Conservation (phyloP, 805 yeast species). For the Ogataea paraovalis region DNA sequence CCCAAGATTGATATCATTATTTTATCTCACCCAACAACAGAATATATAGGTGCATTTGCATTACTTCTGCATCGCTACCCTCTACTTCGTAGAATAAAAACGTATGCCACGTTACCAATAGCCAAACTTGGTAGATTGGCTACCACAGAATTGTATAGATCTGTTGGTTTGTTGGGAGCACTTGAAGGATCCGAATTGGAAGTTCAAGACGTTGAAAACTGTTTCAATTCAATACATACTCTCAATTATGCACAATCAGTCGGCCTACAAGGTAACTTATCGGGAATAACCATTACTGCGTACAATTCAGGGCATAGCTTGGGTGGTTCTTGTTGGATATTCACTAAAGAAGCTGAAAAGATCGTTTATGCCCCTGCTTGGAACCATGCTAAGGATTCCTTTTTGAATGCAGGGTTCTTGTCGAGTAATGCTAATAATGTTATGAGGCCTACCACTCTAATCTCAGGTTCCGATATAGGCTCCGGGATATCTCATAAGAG, state of each 20-base stretch:
- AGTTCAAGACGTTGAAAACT: conserved; percentile 68
- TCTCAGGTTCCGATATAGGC: conserved; percentile 70
- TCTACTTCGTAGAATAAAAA: conserved; percentile 60
- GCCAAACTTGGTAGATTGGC: conserved; percentile 80
- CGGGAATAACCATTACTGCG: conserved; percentile 68
- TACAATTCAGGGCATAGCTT: conserved; percentile 88
- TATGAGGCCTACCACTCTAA: conserved; percentile 72
- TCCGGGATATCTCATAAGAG: conserved; percentile 57
- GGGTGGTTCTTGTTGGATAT: conserved; percentile 90
- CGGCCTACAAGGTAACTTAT: conserved; percentile 52
- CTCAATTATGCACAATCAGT: conserved; percentile 79
- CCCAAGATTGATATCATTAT: conserved; percentile 61
- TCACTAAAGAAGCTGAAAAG: conserved; percentile 70
- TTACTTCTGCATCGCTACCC: conserved; percentile 57
- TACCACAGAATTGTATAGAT: conserved; percentile 76
- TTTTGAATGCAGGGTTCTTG: conserved; percentile 54
- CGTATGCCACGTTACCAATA: conserved; percentile 88
- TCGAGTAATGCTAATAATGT: background rate
- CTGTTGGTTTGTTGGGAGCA: conserved; percentile 75
- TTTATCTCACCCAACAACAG: conserved; percentile 82
- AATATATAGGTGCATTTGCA: conserved; percentile 77
- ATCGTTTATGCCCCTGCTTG: conserved; percentile 87
- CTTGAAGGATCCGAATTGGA: conserved; percentile 53
- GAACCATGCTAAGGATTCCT: conserved; percentile 91
- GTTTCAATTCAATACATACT: conserved; percentile 66